Percentiles rank a stretch among this genome's conserved stretches.
Evolutionary conservation across 2,329 filamentous ascomycete genomes (phyloP).

Genomic region (Fusarium solani-melongenae): DNA sequence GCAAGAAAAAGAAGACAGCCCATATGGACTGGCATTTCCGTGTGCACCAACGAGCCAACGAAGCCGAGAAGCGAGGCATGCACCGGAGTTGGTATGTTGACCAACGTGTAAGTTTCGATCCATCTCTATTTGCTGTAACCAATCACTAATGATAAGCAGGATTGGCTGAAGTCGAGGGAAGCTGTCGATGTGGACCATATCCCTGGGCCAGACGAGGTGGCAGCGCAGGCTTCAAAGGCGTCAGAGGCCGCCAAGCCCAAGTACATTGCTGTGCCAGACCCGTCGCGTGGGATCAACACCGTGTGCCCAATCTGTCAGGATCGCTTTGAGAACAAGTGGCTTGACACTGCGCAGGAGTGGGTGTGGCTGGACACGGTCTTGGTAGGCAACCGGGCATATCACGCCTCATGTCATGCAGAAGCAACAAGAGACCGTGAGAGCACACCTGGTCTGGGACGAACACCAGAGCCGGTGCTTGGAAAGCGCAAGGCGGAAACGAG

Average conservation of each 20-base stretch:
- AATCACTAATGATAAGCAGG: constrained; percentile 60
- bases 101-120: constrained; percentile 71
- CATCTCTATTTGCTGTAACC: background rate
- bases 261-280: constrained; percentile 87
- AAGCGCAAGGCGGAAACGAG: constrained; percentile 80
- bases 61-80: constrained; percentile 86
- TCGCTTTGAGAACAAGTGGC: constrained; percentile 91
- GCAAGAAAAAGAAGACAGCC: constrained; percentile 85
- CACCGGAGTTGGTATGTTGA: constrained; percentile 96
- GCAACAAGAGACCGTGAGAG: constrained; percentile 73
- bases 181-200: constrained; percentile 73
- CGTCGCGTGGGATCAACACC: constrained; percentile 77
- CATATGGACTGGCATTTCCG: constrained; percentile 99
- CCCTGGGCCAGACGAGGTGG: constrained; percentile 46
- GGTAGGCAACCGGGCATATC: constrained; percentile 83
- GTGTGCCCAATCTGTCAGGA: constrained; percentile 96
- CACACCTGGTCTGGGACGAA: constrained; percentile 58
- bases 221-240: constrained; percentile 50
- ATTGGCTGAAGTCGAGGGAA: constrained; percentile 91
- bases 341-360: constrained; percentile 94
- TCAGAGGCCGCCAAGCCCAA: constrained; percentile 62
- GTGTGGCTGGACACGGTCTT: constrained; percentile 92
- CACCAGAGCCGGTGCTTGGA: constrained; percentile 74
- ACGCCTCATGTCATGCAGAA: constrained; percentile 90
- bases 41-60: constrained; percentile 88